These are phyloP conservation scores for Alternaria alternata DNA, from an alignment of 2,329 filamentous ascomycete species.

Conservation along the genomic window DNA sequence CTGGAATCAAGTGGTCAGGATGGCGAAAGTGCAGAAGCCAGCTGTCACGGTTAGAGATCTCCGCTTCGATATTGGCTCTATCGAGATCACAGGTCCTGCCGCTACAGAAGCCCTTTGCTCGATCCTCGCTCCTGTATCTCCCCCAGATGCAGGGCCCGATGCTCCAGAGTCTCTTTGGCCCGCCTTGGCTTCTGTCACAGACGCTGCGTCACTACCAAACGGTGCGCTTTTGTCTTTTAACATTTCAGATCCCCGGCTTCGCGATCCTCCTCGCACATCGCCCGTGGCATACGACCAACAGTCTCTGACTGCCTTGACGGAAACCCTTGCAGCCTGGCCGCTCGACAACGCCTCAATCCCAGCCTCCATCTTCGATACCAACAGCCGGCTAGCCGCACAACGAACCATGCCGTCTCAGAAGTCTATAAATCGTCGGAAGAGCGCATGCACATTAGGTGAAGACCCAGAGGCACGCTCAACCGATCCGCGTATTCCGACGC, in stretches of 20 bases:
- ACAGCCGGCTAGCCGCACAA: slow-evolving; percentile 69
- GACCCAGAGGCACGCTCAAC: slow-evolving; percentile 64
- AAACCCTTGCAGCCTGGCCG: slow-evolving; percentile 73
- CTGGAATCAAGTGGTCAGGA: slow-evolving; percentile 68
- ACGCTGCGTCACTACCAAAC: slow-evolving; percentile 70
- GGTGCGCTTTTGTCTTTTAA: slow-evolving; percentile 77
- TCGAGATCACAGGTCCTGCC: slow-evolving; percentile 74
- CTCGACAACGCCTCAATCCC: slow-evolving; percentile 62
- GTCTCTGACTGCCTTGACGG: slow-evolving; percentile 58
- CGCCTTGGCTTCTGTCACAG: slow-evolving; percentile 38
- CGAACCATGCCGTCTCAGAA: slow-evolving; percentile 77
- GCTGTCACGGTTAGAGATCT: slow-evolving; percentile 71
- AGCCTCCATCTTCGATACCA: slow-evolving; percentile 72
- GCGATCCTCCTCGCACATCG: slow-evolving; percentile 72
- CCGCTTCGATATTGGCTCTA: slow-evolving; percentile 76
- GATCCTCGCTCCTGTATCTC: slow-evolving; percentile 64
- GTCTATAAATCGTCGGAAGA: slow-evolving; percentile 79
- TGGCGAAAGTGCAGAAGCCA: slow-evolving; percentile 68
- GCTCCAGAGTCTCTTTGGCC: slow-evolving; percentile 49
- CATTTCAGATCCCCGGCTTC: slow-evolving; percentile 79
- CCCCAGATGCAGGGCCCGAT: slow-evolving; percentile 24
- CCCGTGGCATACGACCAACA: slow-evolving; percentile 26
- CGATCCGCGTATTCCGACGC: slow-evolving; percentile 80
- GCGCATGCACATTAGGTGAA: slow-evolving; percentile 68
- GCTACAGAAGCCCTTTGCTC: slow-evolving; percentile 80